Evolutionary conservation across 2,329 filamentous ascomycete species (phyloP), one percentile per base, ranked within the genome.

Genomic region (Fulvia fulva): DNA sequence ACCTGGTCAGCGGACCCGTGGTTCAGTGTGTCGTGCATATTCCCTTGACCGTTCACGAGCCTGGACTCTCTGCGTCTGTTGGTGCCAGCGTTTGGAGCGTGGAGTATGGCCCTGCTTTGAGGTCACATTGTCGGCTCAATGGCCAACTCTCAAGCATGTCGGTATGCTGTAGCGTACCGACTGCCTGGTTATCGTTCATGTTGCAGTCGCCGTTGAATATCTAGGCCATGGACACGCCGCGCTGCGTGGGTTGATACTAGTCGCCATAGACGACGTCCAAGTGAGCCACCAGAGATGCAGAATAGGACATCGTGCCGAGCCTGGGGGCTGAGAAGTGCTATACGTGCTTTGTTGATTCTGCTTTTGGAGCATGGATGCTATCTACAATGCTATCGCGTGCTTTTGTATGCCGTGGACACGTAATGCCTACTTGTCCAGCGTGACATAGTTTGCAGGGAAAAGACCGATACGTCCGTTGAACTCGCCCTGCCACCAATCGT

Each of bases 401-500:
- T 50, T 41, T 5, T 19, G 1, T n/a, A 5, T 41, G 37, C 37
- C 37, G 37, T 19, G 16, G 37, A 14, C 37, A 41, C 37, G 37
- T 41, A n/a, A 16, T n/a, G 37, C 60, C 60, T 75, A 79, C 64
- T 77, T 70, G 61, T 80, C 71, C 47, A 81, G 66, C 67, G 76
- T 71, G 43, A 81, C 78, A 58, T 81, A 81, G 65, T 81, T 81
- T 46, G 78, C 76, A 23, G 77, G 77, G 84, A 99, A 99, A 47
- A 99, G 81, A 61, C 94, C 94, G 28, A 83, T 83, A 58, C 87
- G 83, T 52, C 91, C 91, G 25, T 86, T 81, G 74, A 88, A 95
- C 69, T 89, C 86, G 58, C 94, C 94, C 68, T 93, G 89, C 94
- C 94, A 99, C 94, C 94, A 99, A 72, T 99, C 94, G 65, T 97